Percentiles rank a stretch among this genome's conserved stretches.
Conservation (phyloP, 2,329 filamentous ascomycete species). For the Nigrospora osmanthi region DNA sequence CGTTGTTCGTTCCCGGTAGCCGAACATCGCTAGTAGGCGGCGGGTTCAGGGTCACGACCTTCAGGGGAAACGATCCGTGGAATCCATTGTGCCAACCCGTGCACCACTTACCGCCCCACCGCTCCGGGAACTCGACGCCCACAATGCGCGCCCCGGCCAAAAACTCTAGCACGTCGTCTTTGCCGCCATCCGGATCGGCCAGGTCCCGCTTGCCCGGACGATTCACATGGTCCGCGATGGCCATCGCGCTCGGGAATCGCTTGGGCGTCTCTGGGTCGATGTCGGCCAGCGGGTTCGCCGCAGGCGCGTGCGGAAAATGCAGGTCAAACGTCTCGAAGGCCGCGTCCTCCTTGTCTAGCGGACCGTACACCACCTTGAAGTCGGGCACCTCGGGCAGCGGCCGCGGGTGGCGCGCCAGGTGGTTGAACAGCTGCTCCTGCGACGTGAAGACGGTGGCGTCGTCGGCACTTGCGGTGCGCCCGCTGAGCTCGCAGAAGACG, state of each 20-base stretch:
- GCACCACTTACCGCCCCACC: conserved; percentile 26
- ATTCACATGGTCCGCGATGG: conserved; percentile 24
- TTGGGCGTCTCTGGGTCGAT: conserved; percentile 10
- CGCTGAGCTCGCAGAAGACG: conserved; percentile 42
- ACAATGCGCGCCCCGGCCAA: conserved; percentile 22
- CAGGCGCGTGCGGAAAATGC: conserved; percentile 22
- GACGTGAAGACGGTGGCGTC: conserved; percentile 51
- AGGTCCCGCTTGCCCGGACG: conserved; percentile 24
- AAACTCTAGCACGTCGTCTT: conserved; percentile 29
- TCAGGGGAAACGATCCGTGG: conserved; percentile 18
- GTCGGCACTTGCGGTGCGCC: conserved; percentile 41
- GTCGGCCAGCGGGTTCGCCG: conserved; percentile 19
- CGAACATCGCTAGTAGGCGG: conserved; percentile 14
- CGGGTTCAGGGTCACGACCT: conserved; percentile 15
- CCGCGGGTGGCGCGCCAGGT: conserved; percentile 44
- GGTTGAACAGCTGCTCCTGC: conserved; percentile 42
- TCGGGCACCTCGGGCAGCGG: conserved; percentile 42
- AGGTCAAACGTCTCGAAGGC: conserved; percentile 23
- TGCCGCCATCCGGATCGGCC: conserved; percentile 21
- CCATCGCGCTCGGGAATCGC: conserved; percentile 24
- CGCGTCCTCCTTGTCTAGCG: conserved; percentile 8
- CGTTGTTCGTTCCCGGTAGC: conserved; percentile 8
- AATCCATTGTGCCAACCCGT: conserved; percentile 24
- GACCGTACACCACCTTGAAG: conserved; percentile 33
- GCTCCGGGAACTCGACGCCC: conserved; percentile 23